phyloP scores from a whole-genome alignment of 2,329 filamentous ascomycete species.

The Epichloe sp. region DNA sequence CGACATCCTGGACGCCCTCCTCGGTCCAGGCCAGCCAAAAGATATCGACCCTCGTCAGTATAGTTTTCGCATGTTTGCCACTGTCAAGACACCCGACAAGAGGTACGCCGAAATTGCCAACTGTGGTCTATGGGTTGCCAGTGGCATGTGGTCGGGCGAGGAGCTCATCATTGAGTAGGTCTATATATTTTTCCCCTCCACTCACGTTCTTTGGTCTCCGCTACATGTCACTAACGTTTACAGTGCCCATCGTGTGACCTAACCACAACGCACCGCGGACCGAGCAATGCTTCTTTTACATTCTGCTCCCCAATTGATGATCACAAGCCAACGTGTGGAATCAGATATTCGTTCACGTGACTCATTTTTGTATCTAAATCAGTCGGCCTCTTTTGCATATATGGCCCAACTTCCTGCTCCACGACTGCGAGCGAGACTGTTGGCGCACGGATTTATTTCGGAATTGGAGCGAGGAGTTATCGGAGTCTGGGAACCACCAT shows the following conservation, averaged over 20 bases:
- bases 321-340: neutral
- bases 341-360: neutral
- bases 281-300: neutral
- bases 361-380: neutral
- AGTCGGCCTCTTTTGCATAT: neutral
- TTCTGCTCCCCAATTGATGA: no score
- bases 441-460: neutral
- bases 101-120: slow-evolving; percentile 35
- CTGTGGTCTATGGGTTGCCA: slow-evolving; percentile 36
- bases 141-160: slow-evolving; percentile 31
- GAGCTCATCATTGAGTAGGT: slow-evolving; percentile 34
- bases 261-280: neutral
- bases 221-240: neutral
- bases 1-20: slow-evolving; percentile 27
- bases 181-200: neutral
- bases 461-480: neutral
- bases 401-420: no score
- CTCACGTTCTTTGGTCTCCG: neutral
- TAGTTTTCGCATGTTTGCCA: slow-evolving; percentile 35
- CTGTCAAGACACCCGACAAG: slow-evolving; percentile 36
- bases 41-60: slow-evolving; percentile 30
- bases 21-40: slow-evolving; percentile 24
- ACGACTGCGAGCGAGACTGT: neutral
- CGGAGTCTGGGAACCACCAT: neutral
- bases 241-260: slow-evolving; percentile 6